Conservation (phyloP, 2,329 filamentous ascomycete genomes). For the Fusarium verrucosum region DNA sequence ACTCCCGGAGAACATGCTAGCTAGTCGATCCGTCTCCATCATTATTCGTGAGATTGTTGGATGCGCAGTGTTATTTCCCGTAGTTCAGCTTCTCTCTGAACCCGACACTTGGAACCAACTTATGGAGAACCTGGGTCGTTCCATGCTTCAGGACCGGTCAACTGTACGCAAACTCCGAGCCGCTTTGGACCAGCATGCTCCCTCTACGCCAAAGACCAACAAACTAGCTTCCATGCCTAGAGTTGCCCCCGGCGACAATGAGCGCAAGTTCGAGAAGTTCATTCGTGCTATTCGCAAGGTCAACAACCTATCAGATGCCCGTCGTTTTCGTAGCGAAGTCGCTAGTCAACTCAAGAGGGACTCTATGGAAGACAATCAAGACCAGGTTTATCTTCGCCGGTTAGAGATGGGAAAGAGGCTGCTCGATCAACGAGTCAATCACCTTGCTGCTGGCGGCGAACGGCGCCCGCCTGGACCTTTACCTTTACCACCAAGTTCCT, state of each 20-base stretch:
- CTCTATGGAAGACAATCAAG: conserved; percentile 78
- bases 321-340: conserved; percentile 90
- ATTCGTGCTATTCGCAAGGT: conserved; percentile 88
- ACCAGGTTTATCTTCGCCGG: conserved; percentile 86
- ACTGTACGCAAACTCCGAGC: conserved; percentile 92
- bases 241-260: conserved; percentile 82
- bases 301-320: conserved; percentile 90
- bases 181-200: conserved; percentile 92
- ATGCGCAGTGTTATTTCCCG: conserved; percentile 86
- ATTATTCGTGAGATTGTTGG: conserved; percentile 90
- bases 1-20: conserved; percentile 76
- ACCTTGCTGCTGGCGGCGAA: conserved; percentile 75
- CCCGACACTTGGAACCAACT: conserved; percentile 98
- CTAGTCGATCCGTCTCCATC: conserved; percentile 81
- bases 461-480: conserved; percentile 48
- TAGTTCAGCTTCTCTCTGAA: conserved; percentile 83
- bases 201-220: conserved; percentile 73
- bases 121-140: conserved; percentile 87
- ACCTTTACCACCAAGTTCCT: conserved; percentile 37
- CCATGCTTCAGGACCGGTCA: conserved; percentile 92
- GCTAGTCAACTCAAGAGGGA: conserved; percentile 91
- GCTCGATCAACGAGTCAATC: conserved; percentile 87
- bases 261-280: conserved; percentile 93
- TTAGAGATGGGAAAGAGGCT: conserved; percentile 92
- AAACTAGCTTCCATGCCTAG: conserved; percentile 79